A percentile compares a stretch with the other conserved stretches of the same genome.
Evolutionary conservation across 257 asterid species (phyloP).

Genomic region (Solanum chaucha): DNA sequence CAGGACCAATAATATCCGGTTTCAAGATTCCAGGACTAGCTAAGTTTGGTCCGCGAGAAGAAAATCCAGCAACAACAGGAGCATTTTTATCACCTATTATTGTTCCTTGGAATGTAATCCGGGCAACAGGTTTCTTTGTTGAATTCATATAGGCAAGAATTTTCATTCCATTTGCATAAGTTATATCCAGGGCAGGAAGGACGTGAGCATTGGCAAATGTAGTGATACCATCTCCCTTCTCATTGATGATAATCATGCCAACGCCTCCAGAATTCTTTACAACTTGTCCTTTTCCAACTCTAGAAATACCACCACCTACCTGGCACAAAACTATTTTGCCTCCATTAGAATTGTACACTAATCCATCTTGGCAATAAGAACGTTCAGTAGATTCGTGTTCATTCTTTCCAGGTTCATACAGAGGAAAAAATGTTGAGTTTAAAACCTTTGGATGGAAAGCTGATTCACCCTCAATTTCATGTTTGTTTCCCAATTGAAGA

Average conservation of each 20-base stretch:
- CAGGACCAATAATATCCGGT: slow-evolving; percentile 29
- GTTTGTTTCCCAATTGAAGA: slow-evolving; percentile 17
- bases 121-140: not conserved
- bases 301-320: not conserved
- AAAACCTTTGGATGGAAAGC: not conserved
- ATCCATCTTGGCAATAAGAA: not conserved
- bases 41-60: slow-evolving; percentile 20
- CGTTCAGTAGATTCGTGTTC: not conserved
- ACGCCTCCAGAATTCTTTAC: slow-evolving; percentile 32
- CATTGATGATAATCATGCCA: slow-evolving; percentile 20
- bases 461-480: slow-evolving; percentile 19
- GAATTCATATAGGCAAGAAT: slow-evolving; percentile 12
- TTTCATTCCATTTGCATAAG: slow-evolving; percentile 2
- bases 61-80: slow-evolving; percentile 13
- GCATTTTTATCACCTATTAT: slow-evolving; percentile 7
- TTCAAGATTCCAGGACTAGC: slow-evolving; percentile 20
- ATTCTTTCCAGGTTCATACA: slow-evolving; percentile 1
- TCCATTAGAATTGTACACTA: not conserved
- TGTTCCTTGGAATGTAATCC: slow-evolving; percentile 21
- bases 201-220: slow-evolving; percentile 8
- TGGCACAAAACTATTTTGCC: slow-evolving; percentile 21
- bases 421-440: not conserved
- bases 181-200: slow-evolving; percentile 14
- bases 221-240: not conserved
- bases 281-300: not conserved